phyloP scores from a whole-genome alignment of 1,139 yeast species.

The Kodamaea sp. region DNA sequence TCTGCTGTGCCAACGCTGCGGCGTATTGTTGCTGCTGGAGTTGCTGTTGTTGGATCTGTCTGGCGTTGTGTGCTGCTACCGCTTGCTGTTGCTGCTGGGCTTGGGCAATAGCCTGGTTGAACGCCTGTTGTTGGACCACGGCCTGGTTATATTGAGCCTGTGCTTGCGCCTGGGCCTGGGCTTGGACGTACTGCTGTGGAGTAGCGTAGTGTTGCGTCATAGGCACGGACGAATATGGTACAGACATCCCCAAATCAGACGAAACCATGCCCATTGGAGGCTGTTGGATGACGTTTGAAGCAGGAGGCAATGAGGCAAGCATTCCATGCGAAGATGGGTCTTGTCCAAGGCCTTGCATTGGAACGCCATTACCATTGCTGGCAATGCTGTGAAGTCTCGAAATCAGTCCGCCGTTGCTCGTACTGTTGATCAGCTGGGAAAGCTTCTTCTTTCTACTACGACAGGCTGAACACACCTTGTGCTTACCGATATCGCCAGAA shows the following conservation, averaged over 20 bases:
- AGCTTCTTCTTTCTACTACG: conserved; percentile 53
- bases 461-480: conserved; percentile 57
- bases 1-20: conserved; percentile 17
- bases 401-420: conserved; percentile 10
- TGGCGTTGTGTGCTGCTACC: conserved; percentile 10
- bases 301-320: conserved; percentile 10
- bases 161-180: conserved; percentile 9
- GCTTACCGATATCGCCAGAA: conserved; percentile 47
- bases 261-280: conserved; percentile 15
- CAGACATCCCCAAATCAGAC: conserved; percentile 13
- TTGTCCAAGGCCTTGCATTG: conserved; percentile 5
- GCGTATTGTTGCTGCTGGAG: conserved; percentile 15
- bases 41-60: conserved; percentile 15
- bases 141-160: conserved; percentile 5
- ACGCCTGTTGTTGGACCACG: conserved; percentile 15
- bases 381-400: conserved; percentile 8
- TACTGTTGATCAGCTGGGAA: conserved; percentile 15
- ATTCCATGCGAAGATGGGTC: conserved; percentile 7
- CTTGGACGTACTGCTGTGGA: conserved; percentile 12
- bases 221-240: conserved; percentile 10
- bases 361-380: conserved; percentile 1
- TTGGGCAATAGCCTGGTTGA: conserved; percentile 18
- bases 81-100: conserved; percentile 11
- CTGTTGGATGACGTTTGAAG: conserved; percentile 9
- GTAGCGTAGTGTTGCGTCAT: conserved; percentile 11